A percentile compares a stretch with the other conserved stretches of the same genome.
Evolutionary conservation across 768 basidiomycete genomes (phyloP).

Genomic region (Mycena epipterygia): DNA sequence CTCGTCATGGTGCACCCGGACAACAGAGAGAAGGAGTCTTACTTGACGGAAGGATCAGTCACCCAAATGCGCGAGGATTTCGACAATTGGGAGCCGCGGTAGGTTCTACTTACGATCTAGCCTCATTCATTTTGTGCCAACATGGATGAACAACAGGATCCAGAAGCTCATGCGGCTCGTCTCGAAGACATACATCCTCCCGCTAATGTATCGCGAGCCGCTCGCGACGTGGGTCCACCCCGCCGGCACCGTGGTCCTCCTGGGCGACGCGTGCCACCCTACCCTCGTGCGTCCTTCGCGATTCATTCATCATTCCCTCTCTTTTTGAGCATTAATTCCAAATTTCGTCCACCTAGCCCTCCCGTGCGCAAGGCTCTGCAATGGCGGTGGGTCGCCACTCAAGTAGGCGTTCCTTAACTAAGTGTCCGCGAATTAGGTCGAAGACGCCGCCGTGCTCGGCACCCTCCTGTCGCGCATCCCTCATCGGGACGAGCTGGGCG

Average conservation of each 20-base stretch:
- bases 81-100: constrained; percentile 65
- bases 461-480: constrained; percentile 65
- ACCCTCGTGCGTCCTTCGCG: constrained; percentile 51
- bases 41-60: constrained; percentile 56
- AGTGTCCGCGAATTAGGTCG: constrained; percentile 57
- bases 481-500: constrained; percentile 54
- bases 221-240: constrained; percentile 64
- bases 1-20: constrained; percentile 60
- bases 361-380: constrained; percentile 68
- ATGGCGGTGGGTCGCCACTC: constrained; percentile 56
- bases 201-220: constrained; percentile 63
- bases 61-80: constrained; percentile 64
- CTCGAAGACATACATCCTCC: constrained; percentile 61
- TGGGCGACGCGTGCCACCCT: constrained; percentile 71
- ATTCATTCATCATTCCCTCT: neutral
- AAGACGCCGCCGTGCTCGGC: constrained; percentile 65
- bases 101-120: neutral
- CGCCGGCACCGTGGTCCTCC: constrained; percentile 56
- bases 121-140: neutral
- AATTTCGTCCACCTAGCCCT: constrained; percentile 51
- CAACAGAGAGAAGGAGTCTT: constrained; percentile 57
- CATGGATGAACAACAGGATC: constrained; percentile 43
- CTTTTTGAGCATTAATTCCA: neutral
- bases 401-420: too few species aligned
- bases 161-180: constrained; percentile 62